Conservation (phyloP, 805 yeast species). For the Myxozyma nipponensis region DNA sequence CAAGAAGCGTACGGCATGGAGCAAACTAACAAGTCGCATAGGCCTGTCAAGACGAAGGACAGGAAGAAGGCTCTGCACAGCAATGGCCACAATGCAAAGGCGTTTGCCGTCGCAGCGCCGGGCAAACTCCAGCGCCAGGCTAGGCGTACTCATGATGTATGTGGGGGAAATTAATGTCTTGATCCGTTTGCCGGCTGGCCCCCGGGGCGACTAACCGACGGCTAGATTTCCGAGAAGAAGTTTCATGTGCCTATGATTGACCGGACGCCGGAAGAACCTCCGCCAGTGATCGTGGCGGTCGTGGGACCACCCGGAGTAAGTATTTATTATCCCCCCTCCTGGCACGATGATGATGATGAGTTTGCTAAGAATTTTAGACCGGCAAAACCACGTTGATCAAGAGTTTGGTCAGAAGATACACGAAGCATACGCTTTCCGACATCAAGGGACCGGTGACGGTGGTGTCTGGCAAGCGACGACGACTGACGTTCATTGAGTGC, state of each 20-base stretch:
- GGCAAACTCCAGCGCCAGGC: constrained; percentile 82
- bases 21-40: constrained; percentile 79
- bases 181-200: too few relatives aligned
- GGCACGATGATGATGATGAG: background rate
- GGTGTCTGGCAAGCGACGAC: constrained; percentile 89
- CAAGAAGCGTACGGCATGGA: constrained; percentile 33
- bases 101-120: constrained; percentile 79
- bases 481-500: constrained; percentile 90
- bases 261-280: constrained; percentile 94
- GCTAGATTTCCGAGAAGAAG: constrained; percentile 61
- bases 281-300: constrained; percentile 92
- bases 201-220: background rate
- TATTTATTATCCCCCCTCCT: background rate
- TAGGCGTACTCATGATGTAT: constrained; percentile 70
- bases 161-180: too few relatives aligned
- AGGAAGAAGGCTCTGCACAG: constrained; percentile 48
- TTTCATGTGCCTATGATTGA: constrained; percentile 97
- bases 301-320: constrained; percentile 91
- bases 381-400: constrained; percentile 93
- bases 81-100: constrained; percentile 73
- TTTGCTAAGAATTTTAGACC: constrained; percentile 44
- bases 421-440: constrained; percentile 81
- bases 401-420: constrained; percentile 78
- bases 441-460: constrained; percentile 95
- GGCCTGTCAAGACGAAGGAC: constrained; percentile 42